Percentiles rank a stretch among this genome's conserved stretches.
Conservation (phyloP, 495 filamentous ascomycete species). For the Hypoxylon intermedium region DNA sequence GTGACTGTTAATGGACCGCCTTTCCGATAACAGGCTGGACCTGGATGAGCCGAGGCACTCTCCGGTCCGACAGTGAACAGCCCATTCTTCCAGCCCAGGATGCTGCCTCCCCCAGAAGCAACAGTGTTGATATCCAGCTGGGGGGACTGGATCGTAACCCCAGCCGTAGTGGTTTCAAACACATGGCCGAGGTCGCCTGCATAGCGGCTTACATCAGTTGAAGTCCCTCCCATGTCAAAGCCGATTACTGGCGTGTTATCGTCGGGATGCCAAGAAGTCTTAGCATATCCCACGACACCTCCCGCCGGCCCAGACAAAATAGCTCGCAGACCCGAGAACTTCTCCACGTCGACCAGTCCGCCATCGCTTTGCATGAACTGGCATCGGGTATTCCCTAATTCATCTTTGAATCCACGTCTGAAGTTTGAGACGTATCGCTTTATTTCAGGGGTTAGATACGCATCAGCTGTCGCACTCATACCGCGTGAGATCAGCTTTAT, state of each 20-base stretch:
- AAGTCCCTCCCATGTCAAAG: slow-evolving; percentile 95
- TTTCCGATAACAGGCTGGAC: slow-evolving; percentile 49
- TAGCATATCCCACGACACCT: slow-evolving; percentile 90
- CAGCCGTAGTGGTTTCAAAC: slow-evolving; percentile 95
- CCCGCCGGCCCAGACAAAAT: slow-evolving; percentile 83
- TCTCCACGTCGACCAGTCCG: slow-evolving; percentile 76
- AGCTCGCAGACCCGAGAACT: slow-evolving; percentile 76
- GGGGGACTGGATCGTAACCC: slow-evolving; percentile 92
- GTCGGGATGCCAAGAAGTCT: slow-evolving; percentile 86
- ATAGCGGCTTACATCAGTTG: slow-evolving; percentile 70
- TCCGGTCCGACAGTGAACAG: background rate
- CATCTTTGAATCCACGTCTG: slow-evolving; percentile 67
- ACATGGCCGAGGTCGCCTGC: slow-evolving; percentile 72
- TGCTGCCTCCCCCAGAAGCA: slow-evolving; percentile 52
- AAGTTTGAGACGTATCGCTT: slow-evolving; percentile 91
- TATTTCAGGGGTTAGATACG: slow-evolving; percentile 94
- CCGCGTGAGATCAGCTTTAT: slow-evolving; percentile 84
- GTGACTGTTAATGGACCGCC: slow-evolving; percentile 51
- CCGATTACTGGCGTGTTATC: slow-evolving; percentile 92
- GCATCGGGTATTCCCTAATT: slow-evolving; percentile 64
- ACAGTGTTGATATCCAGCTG: slow-evolving; percentile 96
- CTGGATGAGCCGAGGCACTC: slow-evolving; percentile 39
- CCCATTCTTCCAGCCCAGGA: slow-evolving; percentile 28
- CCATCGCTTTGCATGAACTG: slow-evolving; percentile 91
- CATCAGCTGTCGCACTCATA: slow-evolving; percentile 89